Base-by-base conservation (phyloP, 1,284 basidiomycete species). In the Cronartium quercuum region DNA sequence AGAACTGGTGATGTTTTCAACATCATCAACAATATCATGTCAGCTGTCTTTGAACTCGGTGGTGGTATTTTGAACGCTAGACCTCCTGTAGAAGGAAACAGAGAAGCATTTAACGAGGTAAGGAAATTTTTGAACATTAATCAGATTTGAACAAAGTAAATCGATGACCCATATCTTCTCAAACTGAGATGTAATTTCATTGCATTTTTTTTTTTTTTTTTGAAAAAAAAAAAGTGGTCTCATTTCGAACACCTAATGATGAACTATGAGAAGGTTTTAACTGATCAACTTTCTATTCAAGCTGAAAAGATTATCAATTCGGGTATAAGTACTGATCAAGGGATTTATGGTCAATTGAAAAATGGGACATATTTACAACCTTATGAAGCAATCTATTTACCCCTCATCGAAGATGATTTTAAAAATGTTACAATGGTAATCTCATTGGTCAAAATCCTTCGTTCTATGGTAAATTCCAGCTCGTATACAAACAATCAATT, bases 291-390 rank as follows among this genome's bases (percentile, higher is more conserved):
- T 55, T 34, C 65, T 37, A 68, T 67, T 38, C 41, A 35, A 34
- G 66, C 66, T n/a, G 66, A 51, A 3, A 63, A 47, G 5, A 35
- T 75, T 29, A 29, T 37, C 5, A 44, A 61, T 7, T 21, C 73
- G 7, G 73, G 73, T 40, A 75, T 75, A 61, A 75, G 73, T 41
- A 68, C 73, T 18, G 60, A 75, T 35, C 29, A 75, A 67, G 73
- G 73, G 7, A 75, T 75, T 15, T 75, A 75, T 42, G 73, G 73
- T 18, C 65, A 67, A 62, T 58, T 68, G 24, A 66, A 60, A 38
- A 75, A 75, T 41, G 73, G 73, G 34, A 63, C 58, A 13, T 75
- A 38, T 35, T 38, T 75, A 47, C 66, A 75, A 62, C 73, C 73
- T 1, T 24, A 61, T 21, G 35, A 51, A 42, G 41, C 73, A 2